Conservation (phyloP, 768 basidiomycete species). For the Panaeolus papilionaceus region DNA sequence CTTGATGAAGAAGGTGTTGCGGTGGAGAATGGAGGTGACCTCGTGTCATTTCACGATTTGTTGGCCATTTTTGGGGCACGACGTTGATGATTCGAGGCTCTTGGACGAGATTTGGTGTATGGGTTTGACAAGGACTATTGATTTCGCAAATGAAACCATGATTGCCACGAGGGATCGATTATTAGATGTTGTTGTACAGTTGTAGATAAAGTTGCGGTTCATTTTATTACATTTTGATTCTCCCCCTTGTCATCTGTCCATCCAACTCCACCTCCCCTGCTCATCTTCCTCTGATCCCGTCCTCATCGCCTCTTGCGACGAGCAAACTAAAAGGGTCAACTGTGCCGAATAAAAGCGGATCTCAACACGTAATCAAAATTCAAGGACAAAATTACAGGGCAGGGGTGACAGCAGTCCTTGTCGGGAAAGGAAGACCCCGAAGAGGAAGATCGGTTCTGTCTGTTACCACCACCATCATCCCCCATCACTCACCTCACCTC, state of each 20-base stretch:
- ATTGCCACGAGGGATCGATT: constrained; percentile 8
- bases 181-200: neutral
- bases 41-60: neutral
- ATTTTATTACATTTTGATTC: neutral
- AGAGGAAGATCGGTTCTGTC: constrained; percentile 12
- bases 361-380: neutral
- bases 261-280: neutral
- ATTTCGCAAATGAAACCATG: neutral
- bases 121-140: neutral
- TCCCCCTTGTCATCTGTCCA: neutral
- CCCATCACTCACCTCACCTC: constrained; percentile 15
- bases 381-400: neutral
- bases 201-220: neutral
- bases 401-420: constrained; percentile 8
- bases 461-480: constrained; percentile 13
- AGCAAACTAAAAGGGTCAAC: neutral
- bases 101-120: neutral
- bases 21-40: neutral
- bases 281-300: neutral
- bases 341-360: constrained; percentile 7
- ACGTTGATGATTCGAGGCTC: neutral
- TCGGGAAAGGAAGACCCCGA: constrained; percentile 2
- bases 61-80: neutral
- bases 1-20: neutral
- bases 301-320: constrained; percentile 1